Conservation (phyloP, 148 eudicot genomes). For the Salicornia ramosissima region DNA sequence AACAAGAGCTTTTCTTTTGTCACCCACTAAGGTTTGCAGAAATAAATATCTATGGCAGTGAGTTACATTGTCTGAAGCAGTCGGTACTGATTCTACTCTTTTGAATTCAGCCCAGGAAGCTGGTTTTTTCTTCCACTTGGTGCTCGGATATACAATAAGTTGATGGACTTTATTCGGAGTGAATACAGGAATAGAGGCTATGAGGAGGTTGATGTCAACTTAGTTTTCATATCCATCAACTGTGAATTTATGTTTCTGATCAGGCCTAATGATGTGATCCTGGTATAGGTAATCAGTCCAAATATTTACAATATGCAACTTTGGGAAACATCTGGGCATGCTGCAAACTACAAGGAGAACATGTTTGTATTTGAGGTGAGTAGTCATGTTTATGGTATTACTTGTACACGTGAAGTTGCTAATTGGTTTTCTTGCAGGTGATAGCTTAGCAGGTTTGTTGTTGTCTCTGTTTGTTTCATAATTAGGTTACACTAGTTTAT, state of each 20-base stretch:
- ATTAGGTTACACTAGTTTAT: too few relatives aligned
- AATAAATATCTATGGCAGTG: background rate
- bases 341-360: slow-evolving; percentile 93
- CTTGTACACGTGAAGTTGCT: background rate
- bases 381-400: background rate
- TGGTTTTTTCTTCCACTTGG: slow-evolving; percentile 94
- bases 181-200: slow-evolving; percentile 89
- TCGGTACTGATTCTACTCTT: background rate
- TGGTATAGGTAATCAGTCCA: slow-evolving; percentile 70
- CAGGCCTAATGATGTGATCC: slow-evolving; percentile 15
- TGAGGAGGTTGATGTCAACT: slow-evolving; percentile 53
- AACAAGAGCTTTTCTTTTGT: slow-evolving; percentile 94
- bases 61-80: background rate
- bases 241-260: background rate
- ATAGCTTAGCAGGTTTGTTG: background rate
- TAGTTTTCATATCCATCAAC: slow-evolving; percentile 8
- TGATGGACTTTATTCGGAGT: slow-evolving; percentile 70
- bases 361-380: slow-evolving; percentile 95
- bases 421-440: background rate
- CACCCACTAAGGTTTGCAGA: slow-evolving; percentile 79
- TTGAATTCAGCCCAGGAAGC: slow-evolving; percentile 80
- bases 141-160: slow-evolving; percentile 77
- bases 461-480: background rate
- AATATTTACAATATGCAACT: slow-evolving; percentile 95
- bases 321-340: slow-evolving; percentile 98